Conservation (phyloP, 805 yeast genomes). For the Schwanniomyces polymorphus region DNA sequence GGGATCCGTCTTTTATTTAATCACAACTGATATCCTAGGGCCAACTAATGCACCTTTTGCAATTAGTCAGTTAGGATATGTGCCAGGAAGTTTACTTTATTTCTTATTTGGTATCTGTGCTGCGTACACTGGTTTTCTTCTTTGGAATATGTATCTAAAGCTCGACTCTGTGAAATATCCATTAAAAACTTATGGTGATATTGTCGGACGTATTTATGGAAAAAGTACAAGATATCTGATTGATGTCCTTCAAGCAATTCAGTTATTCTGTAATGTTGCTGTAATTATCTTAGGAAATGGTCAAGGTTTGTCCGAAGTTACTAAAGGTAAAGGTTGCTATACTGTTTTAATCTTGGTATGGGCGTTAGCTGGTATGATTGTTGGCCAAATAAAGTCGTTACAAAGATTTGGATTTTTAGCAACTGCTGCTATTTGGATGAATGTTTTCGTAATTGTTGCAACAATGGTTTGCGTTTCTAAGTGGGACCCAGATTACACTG, state of each 20-base stretch:
- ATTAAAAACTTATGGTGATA: constrained; percentile 40
- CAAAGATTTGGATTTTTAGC: constrained; percentile 42
- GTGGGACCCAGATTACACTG: constrained; percentile 30
- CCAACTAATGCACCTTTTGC: constrained; percentile 49
- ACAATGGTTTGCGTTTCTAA: constrained; percentile 44
- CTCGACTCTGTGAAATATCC: constrained; percentile 46
- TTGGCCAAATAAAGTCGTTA: constrained; percentile 42
- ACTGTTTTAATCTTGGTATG: constrained; percentile 42
- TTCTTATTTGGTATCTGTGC: constrained; percentile 42
- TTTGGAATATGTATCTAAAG: constrained; percentile 33
- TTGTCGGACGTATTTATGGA: constrained; percentile 41
- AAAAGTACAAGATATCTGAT: constrained; percentile 26
- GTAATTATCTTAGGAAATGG: constrained; percentile 41
- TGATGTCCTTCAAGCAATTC: constrained; percentile 40
- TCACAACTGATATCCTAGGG: constrained; percentile 50
- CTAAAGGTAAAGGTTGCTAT: constrained; percentile 34
- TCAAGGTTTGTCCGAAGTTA: constrained; percentile 42
- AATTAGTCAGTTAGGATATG: constrained; percentile 43
- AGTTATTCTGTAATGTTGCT: constrained; percentile 45
- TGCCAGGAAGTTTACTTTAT: constrained; percentile 44
- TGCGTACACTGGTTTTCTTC: constrained; percentile 40
- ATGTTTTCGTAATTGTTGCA: constrained; percentile 40
- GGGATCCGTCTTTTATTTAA: constrained; percentile 42
- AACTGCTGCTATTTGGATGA: constrained; percentile 48
- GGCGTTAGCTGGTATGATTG: constrained; percentile 43